These are phyloP conservation scores for Hypsizygus marmoreus DNA, from an alignment of 768 basidiomycete species.

Conservation along the genomic window DNA sequence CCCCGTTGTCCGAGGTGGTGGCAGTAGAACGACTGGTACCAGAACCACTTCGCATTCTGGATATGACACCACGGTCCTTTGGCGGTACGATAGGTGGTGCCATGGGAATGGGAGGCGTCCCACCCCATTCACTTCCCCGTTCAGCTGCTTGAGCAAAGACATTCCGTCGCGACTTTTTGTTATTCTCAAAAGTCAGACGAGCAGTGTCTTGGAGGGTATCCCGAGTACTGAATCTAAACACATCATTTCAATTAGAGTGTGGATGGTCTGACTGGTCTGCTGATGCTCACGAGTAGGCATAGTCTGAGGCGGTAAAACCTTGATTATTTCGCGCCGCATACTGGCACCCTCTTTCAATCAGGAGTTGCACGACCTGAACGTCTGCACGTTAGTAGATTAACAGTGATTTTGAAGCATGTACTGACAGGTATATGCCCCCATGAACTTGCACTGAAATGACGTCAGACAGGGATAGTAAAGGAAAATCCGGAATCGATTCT, in stretches of 20 bases:
- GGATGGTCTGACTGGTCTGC: not conserved
- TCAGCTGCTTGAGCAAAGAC: constrained; percentile 75
- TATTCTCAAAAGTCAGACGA: constrained; percentile 74
- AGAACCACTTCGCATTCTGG: constrained; percentile 78
- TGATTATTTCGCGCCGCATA: constrained; percentile 84
- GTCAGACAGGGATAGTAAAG: constrained; percentile 12
- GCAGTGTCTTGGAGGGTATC: constrained; percentile 83
- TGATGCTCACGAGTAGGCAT: constrained; percentile 78
- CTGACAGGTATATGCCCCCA: constrained; percentile 84
- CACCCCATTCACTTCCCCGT: constrained; percentile 63
- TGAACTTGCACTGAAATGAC: constrained; percentile 67
- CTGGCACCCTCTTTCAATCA: constrained; percentile 89
- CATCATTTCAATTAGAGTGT: constrained; percentile 4
- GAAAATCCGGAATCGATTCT: constrained; percentile 30
- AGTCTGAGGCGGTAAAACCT: constrained; percentile 91
- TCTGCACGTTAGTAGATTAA: constrained; percentile 9
- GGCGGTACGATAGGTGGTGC: constrained; percentile 46
- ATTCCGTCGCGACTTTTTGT: constrained; percentile 72
- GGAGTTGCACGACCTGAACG: constrained; percentile 71
- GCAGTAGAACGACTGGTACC: constrained; percentile 75
- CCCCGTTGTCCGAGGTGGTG: constrained; percentile 73
- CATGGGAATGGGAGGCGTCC: constrained; percentile 39
- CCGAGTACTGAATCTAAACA: constrained; percentile 63
- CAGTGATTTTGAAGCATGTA: constrained; percentile 4
- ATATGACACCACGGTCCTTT: constrained; percentile 42